Percentiles rank a stretch among this genome's conserved stretches.
phyloP scores from a whole-genome alignment of 2,329 filamentous ascomycete species.

The Diaporthe humulicola region DNA sequence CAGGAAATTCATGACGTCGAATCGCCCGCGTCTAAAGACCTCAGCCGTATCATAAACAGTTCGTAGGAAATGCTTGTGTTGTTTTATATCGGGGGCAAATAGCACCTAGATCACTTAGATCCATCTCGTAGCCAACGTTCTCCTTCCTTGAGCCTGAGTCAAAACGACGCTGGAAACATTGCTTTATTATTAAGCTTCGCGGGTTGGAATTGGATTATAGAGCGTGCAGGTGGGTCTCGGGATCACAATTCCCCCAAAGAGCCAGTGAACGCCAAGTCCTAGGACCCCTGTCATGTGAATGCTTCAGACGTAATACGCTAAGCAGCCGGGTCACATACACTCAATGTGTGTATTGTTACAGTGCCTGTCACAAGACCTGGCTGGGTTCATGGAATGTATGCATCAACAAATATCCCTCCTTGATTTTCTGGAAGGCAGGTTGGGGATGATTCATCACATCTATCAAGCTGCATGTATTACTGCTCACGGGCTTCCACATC shows the following conservation, averaged over 20 bases:
- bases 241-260: constrained; percentile 3
- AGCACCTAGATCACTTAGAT: neutral
- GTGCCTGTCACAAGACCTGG: too few species aligned
- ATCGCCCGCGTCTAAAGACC: neutral
- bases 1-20: neutral
- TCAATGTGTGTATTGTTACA: too few species aligned
- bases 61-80: neutral
- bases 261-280: neutral
- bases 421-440: too few species aligned
- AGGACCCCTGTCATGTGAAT: neutral
- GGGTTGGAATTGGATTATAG: neutral
- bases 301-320: too few species aligned
- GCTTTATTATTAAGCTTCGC: neutral
- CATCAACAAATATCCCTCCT: too few species aligned
- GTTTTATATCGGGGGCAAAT: neutral
- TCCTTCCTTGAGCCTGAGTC: too few species aligned
- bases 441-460: too few species aligned
- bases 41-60: neutral
- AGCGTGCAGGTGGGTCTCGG: neutral
- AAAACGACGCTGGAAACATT: neutral
- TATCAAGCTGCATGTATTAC: too few species aligned
- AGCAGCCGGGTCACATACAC: too few species aligned
- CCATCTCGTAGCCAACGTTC: too few species aligned
- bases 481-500: too few species aligned
- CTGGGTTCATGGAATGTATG: too few species aligned